Evolutionary conservation across 805 yeast genomes (phyloP).

Genomic region (Cyberlindnera meyerae): DNA sequence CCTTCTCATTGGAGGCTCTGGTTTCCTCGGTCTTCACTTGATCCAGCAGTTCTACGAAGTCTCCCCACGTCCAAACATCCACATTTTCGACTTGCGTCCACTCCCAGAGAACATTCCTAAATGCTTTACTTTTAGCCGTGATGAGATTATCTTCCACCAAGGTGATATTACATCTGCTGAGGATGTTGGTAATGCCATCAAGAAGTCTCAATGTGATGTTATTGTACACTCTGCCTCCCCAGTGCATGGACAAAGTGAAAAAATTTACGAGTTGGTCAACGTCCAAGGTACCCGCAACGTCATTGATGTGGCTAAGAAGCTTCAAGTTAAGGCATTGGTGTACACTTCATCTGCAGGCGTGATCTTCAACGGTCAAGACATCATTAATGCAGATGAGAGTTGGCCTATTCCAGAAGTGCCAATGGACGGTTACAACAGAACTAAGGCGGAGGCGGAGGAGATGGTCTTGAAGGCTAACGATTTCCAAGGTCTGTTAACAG

Average conservation of each 20-base stretch:
- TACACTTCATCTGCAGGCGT: slow-evolving; percentile 98
- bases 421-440: slow-evolving; percentile 95
- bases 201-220: slow-evolving; percentile 55
- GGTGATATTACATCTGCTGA: slow-evolving; percentile 80
- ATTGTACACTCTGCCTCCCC: slow-evolving; percentile 97
- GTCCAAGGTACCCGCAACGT: slow-evolving; percentile 83
- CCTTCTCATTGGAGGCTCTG: slow-evolving; percentile 90
- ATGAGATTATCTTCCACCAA: slow-evolving; percentile 53
- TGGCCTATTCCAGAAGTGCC: slow-evolving; percentile 90
- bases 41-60: slow-evolving; percentile 75
- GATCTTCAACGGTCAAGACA: slow-evolving; percentile 90
- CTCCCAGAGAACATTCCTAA: slow-evolving; percentile 67
- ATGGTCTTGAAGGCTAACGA: slow-evolving; percentile 73
- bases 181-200: slow-evolving; percentile 64
- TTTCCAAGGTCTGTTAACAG: slow-evolving; percentile 57
- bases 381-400: slow-evolving; percentile 86
- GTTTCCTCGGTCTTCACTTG: slow-evolving; percentile 88
- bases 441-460: slow-evolving; percentile 87
- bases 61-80: slow-evolving; percentile 64
- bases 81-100: slow-evolving; percentile 89
- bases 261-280: slow-evolving; percentile 82
- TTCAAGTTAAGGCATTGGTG: slow-evolving; percentile 58
- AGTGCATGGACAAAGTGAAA: slow-evolving; percentile 80
- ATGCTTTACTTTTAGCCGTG: slow-evolving; percentile 68
- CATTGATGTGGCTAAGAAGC: slow-evolving; percentile 54